These are phyloP conservation scores for Xylaria sp. DNA, from an alignment of 495 filamentous ascomycete genomes.

Conservation along the genomic window DNA sequence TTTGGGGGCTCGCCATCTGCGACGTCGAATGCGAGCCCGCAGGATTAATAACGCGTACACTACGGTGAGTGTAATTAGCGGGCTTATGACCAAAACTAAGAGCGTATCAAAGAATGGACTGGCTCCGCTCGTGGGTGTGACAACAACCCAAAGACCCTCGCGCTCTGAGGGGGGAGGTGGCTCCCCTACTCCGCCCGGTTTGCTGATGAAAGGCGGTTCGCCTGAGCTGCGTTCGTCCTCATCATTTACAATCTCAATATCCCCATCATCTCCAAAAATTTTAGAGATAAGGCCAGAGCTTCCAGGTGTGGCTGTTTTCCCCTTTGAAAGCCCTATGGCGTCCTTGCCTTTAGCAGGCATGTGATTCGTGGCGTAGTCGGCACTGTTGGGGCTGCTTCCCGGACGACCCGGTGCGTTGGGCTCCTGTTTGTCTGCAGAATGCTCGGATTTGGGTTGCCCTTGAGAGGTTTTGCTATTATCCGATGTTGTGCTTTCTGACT, in stretches of 20 bases:
- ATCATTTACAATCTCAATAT: constrained; percentile 35
- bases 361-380: constrained; percentile 65
- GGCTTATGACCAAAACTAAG: constrained; percentile 89
- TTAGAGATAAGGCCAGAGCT: constrained; percentile 49
- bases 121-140: constrained; percentile 89
- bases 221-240: constrained; percentile 31
- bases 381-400: constrained; percentile 79
- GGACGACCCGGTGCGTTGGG: constrained; percentile 62
- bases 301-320: constrained; percentile 32
- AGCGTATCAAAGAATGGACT: constrained; percentile 97
- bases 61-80: constrained; percentile 87
- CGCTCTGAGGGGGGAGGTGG: constrained; percentile 51
- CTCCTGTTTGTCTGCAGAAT: constrained; percentile 43
- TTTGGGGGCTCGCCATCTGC: constrained; percentile 95
- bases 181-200: constrained; percentile 23
- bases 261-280: constrained; percentile 56
- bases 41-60: constrained; percentile 90
- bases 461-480: constrained; percentile 31
- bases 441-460: constrained; percentile 32
- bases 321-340: constrained; percentile 35
- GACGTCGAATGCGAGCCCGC: constrained; percentile 85
- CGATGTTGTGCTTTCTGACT: constrained; percentile 23
- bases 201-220: constrained; percentile 27
- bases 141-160: constrained; percentile 92
- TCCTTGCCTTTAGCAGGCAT: constrained; percentile 37